Conservation (phyloP, 2,329 filamentous ascomycete genomes). For the Leptographium lundbergii region DNA sequence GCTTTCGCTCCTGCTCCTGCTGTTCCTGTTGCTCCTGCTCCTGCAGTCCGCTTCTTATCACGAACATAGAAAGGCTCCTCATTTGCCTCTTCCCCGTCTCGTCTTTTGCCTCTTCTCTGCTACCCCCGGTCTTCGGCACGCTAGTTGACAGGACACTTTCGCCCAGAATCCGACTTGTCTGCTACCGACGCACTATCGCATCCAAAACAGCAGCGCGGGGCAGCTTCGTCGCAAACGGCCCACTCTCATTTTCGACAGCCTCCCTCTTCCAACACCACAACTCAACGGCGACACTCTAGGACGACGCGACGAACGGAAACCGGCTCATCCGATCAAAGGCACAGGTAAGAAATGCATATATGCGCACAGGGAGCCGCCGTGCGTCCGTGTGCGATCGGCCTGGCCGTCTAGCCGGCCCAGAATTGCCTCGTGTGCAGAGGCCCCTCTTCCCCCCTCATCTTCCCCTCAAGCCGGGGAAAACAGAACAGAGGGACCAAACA, state of each 20-base stretch:
- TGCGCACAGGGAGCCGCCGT: neutral
- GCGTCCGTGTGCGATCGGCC: neutral
- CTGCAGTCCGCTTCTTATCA: neutral
- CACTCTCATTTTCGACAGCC: neutral
- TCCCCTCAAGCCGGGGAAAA: neutral
- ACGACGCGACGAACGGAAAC: neutral
- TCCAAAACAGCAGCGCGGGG: conserved; percentile 10
- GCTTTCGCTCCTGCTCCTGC: neutral
- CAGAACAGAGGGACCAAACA: neutral
- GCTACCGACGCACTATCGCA: conserved; percentile 3
- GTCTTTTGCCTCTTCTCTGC: neutral
- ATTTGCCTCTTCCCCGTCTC: neutral
- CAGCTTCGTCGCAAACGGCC: conserved; percentile 7
- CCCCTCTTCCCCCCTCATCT: neutral
- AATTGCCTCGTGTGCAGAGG: neutral
- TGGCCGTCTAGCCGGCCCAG: neutral
- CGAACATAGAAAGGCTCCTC: neutral
- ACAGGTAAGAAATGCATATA: neutral
- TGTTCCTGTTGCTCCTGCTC: too few relatives aligned
- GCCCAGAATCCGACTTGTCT: neutral
- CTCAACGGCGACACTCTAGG: neutral
- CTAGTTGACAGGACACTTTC: neutral
- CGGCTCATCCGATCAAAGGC: neutral
- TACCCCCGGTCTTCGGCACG: neutral
- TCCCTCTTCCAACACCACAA: neutral